Percentiles rank a stretch among this genome's conserved stretches.
These are phyloP conservation scores for Torrubiellomyces zombiae DNA, from an alignment of 2,329 filamentous ascomycete species.

Conservation along the genomic window DNA sequence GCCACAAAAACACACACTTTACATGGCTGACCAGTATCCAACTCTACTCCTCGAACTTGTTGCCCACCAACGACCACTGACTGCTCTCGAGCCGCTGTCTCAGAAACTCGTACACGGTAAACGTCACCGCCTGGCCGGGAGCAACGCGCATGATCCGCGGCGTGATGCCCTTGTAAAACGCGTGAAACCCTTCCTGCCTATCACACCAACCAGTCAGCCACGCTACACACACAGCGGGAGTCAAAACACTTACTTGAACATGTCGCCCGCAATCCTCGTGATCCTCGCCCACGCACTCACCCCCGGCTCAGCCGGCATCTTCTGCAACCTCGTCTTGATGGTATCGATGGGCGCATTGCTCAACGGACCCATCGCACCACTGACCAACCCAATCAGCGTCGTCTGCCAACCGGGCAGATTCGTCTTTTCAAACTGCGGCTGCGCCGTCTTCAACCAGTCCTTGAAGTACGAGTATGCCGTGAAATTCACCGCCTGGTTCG, in stretches of 20 bases:
- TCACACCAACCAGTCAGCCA: slow-evolving; percentile 5
- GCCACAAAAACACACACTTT: slow-evolving; percentile 2
- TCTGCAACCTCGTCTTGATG: slow-evolving; percentile 93
- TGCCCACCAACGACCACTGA: slow-evolving; percentile 40
- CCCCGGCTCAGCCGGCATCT: slow-evolving; percentile 66
- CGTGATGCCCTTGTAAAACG: slow-evolving; percentile 98
- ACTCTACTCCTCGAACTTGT: slow-evolving; percentile 49
- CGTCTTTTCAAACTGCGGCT: slow-evolving; percentile 47
- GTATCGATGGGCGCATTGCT: slow-evolving; percentile 97
- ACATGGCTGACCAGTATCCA: no score
- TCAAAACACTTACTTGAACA: slow-evolving; percentile 49
- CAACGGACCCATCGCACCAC: slow-evolving; percentile 86
- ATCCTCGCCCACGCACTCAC: slow-evolving; percentile 71
- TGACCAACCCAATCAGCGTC: slow-evolving; percentile 75
- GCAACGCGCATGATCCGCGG: slow-evolving; percentile 94
- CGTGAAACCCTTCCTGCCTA: slow-evolving; percentile 79
- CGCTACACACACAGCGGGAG: neutral
- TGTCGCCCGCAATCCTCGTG: slow-evolving; percentile 57
- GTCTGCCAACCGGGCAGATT: slow-evolving; percentile 81
- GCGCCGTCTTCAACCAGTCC: slow-evolving; percentile 52
- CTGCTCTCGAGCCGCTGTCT: slow-evolving; percentile 57
- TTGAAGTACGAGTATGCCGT: slow-evolving; percentile 95
- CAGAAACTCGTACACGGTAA: slow-evolving; percentile 63
- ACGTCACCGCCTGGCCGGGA: slow-evolving; percentile 72
- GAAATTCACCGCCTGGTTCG: slow-evolving; percentile 97